phyloP scores from a whole-genome alignment of 2,329 filamentous ascomycete genomes.

The Cordyceps javanica region DNA sequence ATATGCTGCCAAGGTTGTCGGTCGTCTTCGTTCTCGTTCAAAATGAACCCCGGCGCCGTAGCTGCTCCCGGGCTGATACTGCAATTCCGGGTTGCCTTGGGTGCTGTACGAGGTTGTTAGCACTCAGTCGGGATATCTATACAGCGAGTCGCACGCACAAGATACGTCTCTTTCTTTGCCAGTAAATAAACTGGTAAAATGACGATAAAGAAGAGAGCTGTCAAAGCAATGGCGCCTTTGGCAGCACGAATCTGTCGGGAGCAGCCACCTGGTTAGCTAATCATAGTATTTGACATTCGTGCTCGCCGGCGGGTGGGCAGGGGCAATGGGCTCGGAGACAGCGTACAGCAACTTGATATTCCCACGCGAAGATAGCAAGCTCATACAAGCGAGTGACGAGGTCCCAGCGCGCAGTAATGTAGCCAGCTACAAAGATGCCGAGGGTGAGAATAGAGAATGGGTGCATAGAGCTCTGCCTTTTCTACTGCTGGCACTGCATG shows the following conservation, averaged over 20 bases:
- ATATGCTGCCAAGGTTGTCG: slow-evolving; percentile 16
- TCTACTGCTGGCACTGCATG: slow-evolving; percentile 35
- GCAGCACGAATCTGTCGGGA: slow-evolving; percentile 65
- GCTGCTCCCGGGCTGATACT: slow-evolving; percentile 90
- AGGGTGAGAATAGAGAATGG: slow-evolving; percentile 93
- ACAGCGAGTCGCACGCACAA: slow-evolving; percentile 52
- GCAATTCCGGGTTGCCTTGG: slow-evolving; percentile 71
- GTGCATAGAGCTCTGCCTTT: slow-evolving; percentile 70
- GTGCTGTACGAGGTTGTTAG: slow-evolving; percentile 51
- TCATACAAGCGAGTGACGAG: slow-evolving; percentile 95
- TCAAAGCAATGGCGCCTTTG: slow-evolving; percentile 78
- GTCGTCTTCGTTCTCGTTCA: slow-evolving; percentile 37
- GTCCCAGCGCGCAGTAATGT: slow-evolving; percentile 99
- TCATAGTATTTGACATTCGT: neutral
- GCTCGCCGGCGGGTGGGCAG: neutral
- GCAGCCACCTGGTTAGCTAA: slow-evolving; percentile 1
- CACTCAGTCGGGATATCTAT: slow-evolving; percentile 5
- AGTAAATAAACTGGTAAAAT: slow-evolving; percentile 79
- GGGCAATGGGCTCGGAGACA: neutral
- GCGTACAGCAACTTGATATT: slow-evolving; percentile 92
- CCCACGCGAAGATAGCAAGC: slow-evolving; percentile 93
- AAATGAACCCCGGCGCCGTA: slow-evolving; percentile 91
- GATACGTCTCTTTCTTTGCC: slow-evolving; percentile 69
- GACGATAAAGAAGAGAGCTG: slow-evolving; percentile 76
- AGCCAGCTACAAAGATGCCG: slow-evolving; percentile 98